These are phyloP conservation scores for Hyaloscypha bicolor DNA, from an alignment of 495 filamentous ascomycete species.

Conservation along the genomic window DNA sequence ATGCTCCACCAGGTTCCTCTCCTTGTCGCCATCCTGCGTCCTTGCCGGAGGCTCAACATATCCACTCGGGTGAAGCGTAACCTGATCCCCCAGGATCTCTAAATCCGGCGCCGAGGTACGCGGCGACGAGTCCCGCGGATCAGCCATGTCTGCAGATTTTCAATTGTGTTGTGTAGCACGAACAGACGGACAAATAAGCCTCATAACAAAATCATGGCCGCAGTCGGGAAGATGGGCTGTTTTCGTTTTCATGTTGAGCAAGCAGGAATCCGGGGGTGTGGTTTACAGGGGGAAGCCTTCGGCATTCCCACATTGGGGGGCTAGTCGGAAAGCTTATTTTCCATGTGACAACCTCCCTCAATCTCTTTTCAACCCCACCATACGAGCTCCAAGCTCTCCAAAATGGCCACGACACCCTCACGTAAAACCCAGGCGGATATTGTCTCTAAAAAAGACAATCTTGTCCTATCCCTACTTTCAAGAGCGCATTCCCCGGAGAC, in stretches of 20 bases:
- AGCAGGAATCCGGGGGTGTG: not conserved
- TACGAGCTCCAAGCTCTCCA: not conserved
- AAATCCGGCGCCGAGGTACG: constrained; percentile 73
- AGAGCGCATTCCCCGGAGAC: constrained; percentile 74
- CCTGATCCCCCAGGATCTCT: constrained; percentile 76
- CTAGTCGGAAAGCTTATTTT: not conserved
- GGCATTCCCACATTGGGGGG: not conserved
- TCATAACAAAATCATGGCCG: constrained; percentile 18
- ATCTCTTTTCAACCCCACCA: not conserved
- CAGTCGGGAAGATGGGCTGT: not conserved
- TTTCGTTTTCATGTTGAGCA: constrained; percentile 9
- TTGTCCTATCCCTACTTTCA: constrained; percentile 68
- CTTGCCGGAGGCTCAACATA: constrained; percentile 54
- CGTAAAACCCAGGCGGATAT: not conserved
- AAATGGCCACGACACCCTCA: not conserved
- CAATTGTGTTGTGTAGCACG: not conserved
- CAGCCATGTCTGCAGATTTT: constrained; percentile 13
- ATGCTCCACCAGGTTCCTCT: constrained; percentile 75
- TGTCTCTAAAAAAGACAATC: constrained; percentile 25
- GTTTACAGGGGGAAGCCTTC: not conserved
- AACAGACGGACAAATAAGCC: not conserved
- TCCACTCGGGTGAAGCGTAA: constrained; percentile 80
- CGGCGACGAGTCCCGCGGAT: constrained; percentile 20
- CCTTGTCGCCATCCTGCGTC: constrained; percentile 49
- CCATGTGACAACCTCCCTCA: not conserved